Evolutionary conservation across 148 eudicot genomes (phyloP), one percentile per base, ranked within the genome.

Genomic region (Polygonum aviculare): DNA sequence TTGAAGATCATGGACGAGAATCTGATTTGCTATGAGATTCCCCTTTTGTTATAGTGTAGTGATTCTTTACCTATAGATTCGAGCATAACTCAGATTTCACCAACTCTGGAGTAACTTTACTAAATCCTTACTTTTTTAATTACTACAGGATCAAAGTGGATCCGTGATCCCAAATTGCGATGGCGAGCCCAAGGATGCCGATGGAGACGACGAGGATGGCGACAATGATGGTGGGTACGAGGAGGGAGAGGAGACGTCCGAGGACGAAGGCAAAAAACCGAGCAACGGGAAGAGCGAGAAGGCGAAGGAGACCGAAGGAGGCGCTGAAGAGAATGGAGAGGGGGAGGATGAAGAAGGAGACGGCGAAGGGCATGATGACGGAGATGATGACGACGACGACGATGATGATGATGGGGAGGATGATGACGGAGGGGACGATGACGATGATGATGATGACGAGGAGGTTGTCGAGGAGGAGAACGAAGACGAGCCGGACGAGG

Each of bases 241-340:
- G 72, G 72, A 16, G 15, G 72, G 44, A 36, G 67, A 38, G 3
- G 67, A 60, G 12, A 44, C 16, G 2, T 15, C 6, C 44, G 72
- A 36, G 2, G 44, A 16, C 44, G 72, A 36, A 5, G 44, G 19
- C 19, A 35, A 36, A 14, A 67, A 67, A 44, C 41, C 72, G 72
- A 67, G 72, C 72, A 67, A 67, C 11, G 72, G 72, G 44, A 67
- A 62, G 12, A 33, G 18, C 26, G 12, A 36, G 44, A 67, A 67
- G 72, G 72, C 72, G 3, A 65, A 65, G 44, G 71, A 65, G 5
- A 15, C 71, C 9, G 63, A 21, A 21, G 63, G 63, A n/a, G 63
- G 63, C 5, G 72, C 44, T 15, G 72, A 67, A 36, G 72, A 67
- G 72, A 67, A 67, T 36, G 72, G 72, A 36, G 72, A 67, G 44